Base-by-base conservation (phyloP, 768 basidiomycete species). In the Leucocoprinus sp. region DNA sequence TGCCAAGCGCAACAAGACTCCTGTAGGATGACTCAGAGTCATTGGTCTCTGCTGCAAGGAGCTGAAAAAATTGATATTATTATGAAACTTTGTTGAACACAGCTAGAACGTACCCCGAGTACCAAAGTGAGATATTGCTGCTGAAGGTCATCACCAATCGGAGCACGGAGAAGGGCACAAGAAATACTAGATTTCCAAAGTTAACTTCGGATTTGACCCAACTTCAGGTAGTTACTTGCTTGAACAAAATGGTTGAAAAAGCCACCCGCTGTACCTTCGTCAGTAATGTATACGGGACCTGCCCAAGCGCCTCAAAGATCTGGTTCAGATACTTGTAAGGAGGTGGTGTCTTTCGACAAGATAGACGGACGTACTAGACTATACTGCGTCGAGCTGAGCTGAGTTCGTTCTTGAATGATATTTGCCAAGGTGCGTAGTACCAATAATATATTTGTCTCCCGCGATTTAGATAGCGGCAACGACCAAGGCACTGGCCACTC, bases 371-470 rank as follows among this genome's bases (percentile, higher is more conserved):
- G 22, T 46, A 81, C 84, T 58, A 74, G 66, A 19, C 61, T 59
- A 14, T 72, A 62, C 82, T 82, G 83, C 15, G 54, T 52, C 19
- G 66, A 71, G 40, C 31, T 71, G 50, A 4, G 53, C 57, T 5
- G 66, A 60, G 14, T 67, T 71, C 2, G 31, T 3, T 81, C 81
- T 53, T 82, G 75, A 57, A 93, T 81, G 26, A 73, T 64, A 61
- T 99, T 99, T 21, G 87, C 80, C 27, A 96, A 54, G 0, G 80
- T 83, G 26, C 93, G 75, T 39, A 96, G 66, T 1, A 85, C 69
- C 19, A 99, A 71, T 49, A 95, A 68, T 1, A 82, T 71, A 57
- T 97, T 97, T 14, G 84, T 95, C 59, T 96, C 93, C 46, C 82
- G 70, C 5, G 78, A 61, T 63, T 91, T 96, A 3, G 69, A 60